Evolutionary conservation across 495 filamentous ascomycete genomes (phyloP), one percentile per base, ranked within the genome.

Genomic region (Xylaria sp.): DNA sequence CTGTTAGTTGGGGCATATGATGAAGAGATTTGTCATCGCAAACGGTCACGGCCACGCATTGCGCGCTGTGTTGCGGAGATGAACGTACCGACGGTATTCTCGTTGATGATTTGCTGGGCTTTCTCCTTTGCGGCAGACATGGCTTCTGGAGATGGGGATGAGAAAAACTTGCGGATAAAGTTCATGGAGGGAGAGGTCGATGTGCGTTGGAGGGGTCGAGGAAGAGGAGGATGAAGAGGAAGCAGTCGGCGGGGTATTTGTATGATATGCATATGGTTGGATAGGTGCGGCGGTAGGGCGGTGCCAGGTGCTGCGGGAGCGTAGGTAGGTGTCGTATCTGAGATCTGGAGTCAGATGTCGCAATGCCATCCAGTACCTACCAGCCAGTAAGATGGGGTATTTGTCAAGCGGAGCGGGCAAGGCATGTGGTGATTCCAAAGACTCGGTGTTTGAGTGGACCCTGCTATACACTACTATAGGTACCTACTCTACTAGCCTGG

Each of bases 101-200:
- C 92, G 78, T 97, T 88, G 78, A 99, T 97, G 82, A 98, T 90
- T 71, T 76, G 78, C 82, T 97, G 91, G 57, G 93, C 94, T 80
- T 95, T 95, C 69, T 88, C 88, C 83, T 93, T 94, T 71, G 95
- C 93, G 81, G 92, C 90, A 76, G 94, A 92, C 91, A 95, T 95
- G 78, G 86, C 84, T 73, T 92, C 85, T 68, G 85, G 82, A 73
- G 85, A 80, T 77, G 88, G 85, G 71, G 86, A 86, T 80, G 85
- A 86, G 84, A 97, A 94, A 80, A 97, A 85, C 75, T 90, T 85
- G 74, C 90, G 85, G 81, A 97, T 86, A 83, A 96, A 88, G 80
- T 85, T 93, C 85, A 94, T 94, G 91, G 88, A 78, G 59, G 66
- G 26, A 26, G 65, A 33, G 4, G 48, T 68, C 40, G 33, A 50